A percentile compares a stretch with the other conserved stretches of the same genome.
These are phyloP conservation scores for Phytophthora hybrid DNA, from an alignment of 352 stramenopile species.

Conservation along the genomic window DNA sequence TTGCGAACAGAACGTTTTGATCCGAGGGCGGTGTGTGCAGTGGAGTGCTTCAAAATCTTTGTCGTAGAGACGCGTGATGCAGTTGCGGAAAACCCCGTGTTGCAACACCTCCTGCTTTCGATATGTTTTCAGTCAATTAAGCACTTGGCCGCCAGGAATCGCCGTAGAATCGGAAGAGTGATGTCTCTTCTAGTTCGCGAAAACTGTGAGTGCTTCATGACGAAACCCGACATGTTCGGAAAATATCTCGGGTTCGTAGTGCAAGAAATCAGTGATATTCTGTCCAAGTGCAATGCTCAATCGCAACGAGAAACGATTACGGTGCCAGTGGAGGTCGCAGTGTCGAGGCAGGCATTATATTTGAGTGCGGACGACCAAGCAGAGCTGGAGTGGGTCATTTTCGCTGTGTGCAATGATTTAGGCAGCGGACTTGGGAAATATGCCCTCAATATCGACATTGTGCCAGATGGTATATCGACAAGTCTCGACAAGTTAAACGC, in stretches of 20 bases:
- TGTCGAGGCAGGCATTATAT: slow-evolving; percentile 3
- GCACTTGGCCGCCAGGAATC: slow-evolving; percentile 43
- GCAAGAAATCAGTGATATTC: slow-evolving; percentile 76
- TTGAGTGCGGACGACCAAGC: slow-evolving; percentile 68
- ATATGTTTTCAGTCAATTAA: slow-evolving; percentile 79
- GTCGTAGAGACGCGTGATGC: slow-evolving; percentile 54
- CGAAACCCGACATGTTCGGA: slow-evolving; percentile 72
- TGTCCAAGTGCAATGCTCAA: slow-evolving; percentile 36
- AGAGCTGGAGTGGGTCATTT: slow-evolving; percentile 82
- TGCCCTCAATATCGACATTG: slow-evolving; percentile 68
- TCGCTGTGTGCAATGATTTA: slow-evolving; percentile 81
- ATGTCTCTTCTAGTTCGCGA: slow-evolving; percentile 70
- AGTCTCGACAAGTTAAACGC: slow-evolving; percentile 81
- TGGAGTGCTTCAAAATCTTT: slow-evolving; percentile 77
- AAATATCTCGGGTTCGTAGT: slow-evolving; percentile 83
- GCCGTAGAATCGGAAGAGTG: slow-evolving; percentile 39
- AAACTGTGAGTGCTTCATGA: slow-evolving; percentile 73
- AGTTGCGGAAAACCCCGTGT: slow-evolving; percentile 44
- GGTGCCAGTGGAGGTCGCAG: neutral
- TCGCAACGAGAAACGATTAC: slow-evolving; percentile 3
- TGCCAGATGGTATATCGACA: slow-evolving; percentile 60
- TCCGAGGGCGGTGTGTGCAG: slow-evolving; percentile 52
- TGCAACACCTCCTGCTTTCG: slow-evolving; percentile 76
- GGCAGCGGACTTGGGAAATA: slow-evolving; percentile 76
- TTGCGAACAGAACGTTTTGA: slow-evolving; percentile 49